Evolutionary conservation across 2,329 filamentous ascomycete genomes (phyloP).

Genomic region (Rutstroemia sydowiana): DNA sequence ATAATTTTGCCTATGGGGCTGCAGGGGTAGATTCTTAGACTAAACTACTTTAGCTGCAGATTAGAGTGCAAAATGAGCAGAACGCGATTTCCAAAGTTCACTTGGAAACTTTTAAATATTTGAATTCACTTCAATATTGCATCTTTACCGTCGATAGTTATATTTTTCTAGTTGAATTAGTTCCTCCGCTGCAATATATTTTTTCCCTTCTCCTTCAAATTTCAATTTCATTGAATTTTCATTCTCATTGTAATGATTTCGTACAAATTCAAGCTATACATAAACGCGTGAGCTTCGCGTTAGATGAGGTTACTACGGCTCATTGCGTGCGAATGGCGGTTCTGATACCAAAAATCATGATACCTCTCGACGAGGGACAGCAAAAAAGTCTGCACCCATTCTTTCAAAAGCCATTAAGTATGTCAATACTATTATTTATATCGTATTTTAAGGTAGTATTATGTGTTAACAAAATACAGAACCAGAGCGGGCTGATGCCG

Average conservation of each 20-base stretch:
- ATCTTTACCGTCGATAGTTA: not conserved
- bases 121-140: not conserved
- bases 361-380: conserved; percentile 20
- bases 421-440: conserved; percentile 6
- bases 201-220: not conserved
- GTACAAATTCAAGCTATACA: not conserved
- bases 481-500: not conserved
- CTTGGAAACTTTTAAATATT: not conserved
- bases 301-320: not conserved
- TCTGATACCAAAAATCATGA: conserved; percentile 25
- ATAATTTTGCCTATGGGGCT: conserved; percentile 4
- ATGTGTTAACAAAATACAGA: not conserved
- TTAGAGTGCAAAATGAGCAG: conserved; percentile 4
- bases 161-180: not conserved
- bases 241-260: not conserved
- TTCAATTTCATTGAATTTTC: not conserved
- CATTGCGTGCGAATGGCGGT: conserved; percentile 24
- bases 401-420: conserved; percentile 27
- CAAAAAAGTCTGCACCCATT: conserved; percentile 26
- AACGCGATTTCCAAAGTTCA: conserved; percentile 3
- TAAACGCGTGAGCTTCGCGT: conserved; percentile 26
- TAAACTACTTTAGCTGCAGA: not conserved
- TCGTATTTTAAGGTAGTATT: not conserved
- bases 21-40: not conserved
- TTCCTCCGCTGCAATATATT: not conserved